Conservation (phyloP, 257 asterid species). For the Solanum bulbocastanum region DNA sequence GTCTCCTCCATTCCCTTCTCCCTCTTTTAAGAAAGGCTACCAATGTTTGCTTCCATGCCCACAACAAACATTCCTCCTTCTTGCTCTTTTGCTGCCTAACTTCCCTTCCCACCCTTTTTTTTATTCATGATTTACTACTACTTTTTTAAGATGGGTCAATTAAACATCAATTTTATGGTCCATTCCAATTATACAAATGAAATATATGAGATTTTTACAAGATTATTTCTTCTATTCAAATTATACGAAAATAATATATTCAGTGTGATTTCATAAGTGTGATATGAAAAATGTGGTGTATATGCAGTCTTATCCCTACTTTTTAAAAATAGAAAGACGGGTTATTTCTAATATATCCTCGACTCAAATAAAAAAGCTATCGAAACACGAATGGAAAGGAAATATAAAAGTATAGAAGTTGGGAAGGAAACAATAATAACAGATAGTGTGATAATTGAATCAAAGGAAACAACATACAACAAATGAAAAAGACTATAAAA, state of each 20-base stretch:
- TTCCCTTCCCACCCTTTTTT: neutral
- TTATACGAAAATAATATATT: neutral
- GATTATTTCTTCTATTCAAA: neutral
- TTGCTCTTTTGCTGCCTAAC: neutral
- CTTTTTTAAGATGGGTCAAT: neutral
- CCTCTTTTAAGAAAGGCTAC: conserved; percentile 18
- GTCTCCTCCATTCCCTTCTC: conserved; percentile 26
- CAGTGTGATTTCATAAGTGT: neutral
- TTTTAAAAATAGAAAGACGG: too few relatives aligned
- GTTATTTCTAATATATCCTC: neutral
- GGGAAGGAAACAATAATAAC: neutral
- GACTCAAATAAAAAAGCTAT: neutral
- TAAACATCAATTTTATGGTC: neutral
- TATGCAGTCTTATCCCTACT: neutral
- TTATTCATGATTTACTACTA: neutral
- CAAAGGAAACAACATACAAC: neutral
- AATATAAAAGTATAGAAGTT: too few relatives aligned
- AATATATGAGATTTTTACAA: neutral
- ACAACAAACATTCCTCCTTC: conserved; percentile 21
- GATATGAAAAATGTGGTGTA: neutral
- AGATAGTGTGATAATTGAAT: too few relatives aligned
- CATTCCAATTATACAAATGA: neutral
- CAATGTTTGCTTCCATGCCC: conserved; percentile 23
- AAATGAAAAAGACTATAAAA: neutral
- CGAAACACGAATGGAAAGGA: neutral